A percentile compares a stretch with the other conserved stretches of the same genome.
These are phyloP conservation scores for Xylaria sp. DNA, from an alignment of 2,329 filamentous ascomycete genomes.

Conservation along the genomic window DNA sequence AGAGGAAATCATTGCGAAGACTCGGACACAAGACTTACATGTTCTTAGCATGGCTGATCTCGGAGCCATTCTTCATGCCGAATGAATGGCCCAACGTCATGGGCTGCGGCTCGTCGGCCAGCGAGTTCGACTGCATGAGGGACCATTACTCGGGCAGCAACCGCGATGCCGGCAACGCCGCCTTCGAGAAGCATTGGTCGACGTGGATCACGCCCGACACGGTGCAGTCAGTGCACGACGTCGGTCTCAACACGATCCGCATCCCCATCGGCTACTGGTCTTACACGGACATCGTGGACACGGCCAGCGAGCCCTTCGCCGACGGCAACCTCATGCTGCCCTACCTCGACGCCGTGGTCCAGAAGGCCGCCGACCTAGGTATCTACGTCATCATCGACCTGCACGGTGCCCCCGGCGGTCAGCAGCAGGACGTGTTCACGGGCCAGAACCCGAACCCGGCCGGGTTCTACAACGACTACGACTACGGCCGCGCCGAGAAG, in stretches of 20 bases:
- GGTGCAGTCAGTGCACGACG: slow-evolving; percentile 43
- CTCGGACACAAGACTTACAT: slow-evolving; percentile 14
- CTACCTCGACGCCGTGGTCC: slow-evolving; percentile 49
- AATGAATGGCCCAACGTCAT: slow-evolving; percentile 41
- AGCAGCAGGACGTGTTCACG: slow-evolving; percentile 43
- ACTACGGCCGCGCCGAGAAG: slow-evolving; percentile 65
- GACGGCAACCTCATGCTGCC: slow-evolving; percentile 48
- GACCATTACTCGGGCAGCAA: slow-evolving; percentile 40
- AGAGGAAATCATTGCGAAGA: background rate
- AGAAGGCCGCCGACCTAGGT: slow-evolving; percentile 49
- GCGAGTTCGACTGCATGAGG: slow-evolving; percentile 43
- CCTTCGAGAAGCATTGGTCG: slow-evolving; percentile 41
- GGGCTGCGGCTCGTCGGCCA: slow-evolving; percentile 39
- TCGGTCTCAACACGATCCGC: slow-evolving; percentile 43
- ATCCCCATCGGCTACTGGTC: slow-evolving; percentile 45
- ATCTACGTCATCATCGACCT: slow-evolving; percentile 50
- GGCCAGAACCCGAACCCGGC: slow-evolving; percentile 48
- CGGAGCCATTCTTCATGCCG: slow-evolving; percentile 40
- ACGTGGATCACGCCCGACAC: slow-evolving; percentile 40
- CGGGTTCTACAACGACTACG: slow-evolving; percentile 67
- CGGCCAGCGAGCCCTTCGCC: slow-evolving; percentile 41
- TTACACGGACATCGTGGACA: slow-evolving; percentile 42
- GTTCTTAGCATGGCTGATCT: slow-evolving; percentile 40
- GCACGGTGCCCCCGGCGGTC: slow-evolving; percentile 43
- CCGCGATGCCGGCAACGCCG: slow-evolving; percentile 38